A percentile compares a stretch with the other conserved stretches of the same genome.
phyloP scores from a whole-genome alignment of 2,329 filamentous ascomycete genomes.

The Fusarium buharicum region DNA sequence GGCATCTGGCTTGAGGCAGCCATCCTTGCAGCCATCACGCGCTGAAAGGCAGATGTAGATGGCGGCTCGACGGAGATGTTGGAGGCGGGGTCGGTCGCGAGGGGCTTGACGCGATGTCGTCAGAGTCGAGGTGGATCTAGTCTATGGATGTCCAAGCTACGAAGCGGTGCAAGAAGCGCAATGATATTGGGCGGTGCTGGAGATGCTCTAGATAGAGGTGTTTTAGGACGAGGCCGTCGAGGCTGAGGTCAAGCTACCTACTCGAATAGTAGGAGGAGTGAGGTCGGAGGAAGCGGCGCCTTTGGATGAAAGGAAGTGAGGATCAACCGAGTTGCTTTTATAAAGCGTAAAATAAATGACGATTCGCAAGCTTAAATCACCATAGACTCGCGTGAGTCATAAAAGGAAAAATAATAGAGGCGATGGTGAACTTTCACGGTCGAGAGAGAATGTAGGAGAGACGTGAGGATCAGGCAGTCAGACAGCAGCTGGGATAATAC shows the following conservation, averaged over 20 bases:
- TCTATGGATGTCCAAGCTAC: not conserved
- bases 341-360: not conserved
- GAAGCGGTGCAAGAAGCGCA: conserved; percentile 3
- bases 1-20: conserved; percentile 60
- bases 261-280: conserved; percentile 1
- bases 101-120: conserved; percentile 42
- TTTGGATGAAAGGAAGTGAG: conserved; percentile 11
- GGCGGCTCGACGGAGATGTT: conserved; percentile 34
- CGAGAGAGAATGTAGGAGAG: conserved; percentile 18
- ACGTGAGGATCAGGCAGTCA: conserved; percentile 46
- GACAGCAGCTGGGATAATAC: conserved; percentile 43
- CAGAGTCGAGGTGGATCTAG: conserved; percentile 17
- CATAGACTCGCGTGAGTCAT: conserved; percentile 38
- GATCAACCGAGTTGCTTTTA: conserved; percentile 1
- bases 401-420: conserved; percentile 31
- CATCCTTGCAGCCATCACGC: conserved; percentile 51
- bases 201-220: not conserved
- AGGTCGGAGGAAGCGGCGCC: conserved; percentile 11
- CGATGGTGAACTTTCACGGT: conserved; percentile 22
- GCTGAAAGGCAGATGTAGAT: conserved; percentile 27
- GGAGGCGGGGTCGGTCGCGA: conserved; percentile 44
- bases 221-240: conserved; percentile 13
- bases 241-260: conserved; percentile 17
- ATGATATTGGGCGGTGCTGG: not conserved
- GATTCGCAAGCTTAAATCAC: conserved; percentile 18